Base-by-base conservation (phyloP, 805 yeast genomes). In the Spathaspora boniae region DNA sequence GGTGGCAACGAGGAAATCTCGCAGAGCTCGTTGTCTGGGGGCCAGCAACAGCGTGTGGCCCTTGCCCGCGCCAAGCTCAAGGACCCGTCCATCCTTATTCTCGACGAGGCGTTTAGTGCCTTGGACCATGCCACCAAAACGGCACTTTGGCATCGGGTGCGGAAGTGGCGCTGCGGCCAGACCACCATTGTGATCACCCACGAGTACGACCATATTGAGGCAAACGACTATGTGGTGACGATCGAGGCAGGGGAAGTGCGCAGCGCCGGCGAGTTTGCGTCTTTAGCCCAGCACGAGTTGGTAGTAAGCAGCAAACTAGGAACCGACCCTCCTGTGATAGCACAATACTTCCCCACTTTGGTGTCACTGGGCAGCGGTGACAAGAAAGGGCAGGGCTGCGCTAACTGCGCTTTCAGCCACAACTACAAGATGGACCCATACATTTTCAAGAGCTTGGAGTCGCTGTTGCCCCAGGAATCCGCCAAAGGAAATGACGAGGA, bases 41-140 rank as follows among this genome's bases (percentile, higher is more conserved):
- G 99, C 0, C 96, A 93, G 54, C 75, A 71, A 37, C 98, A 93
- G 58, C 66, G 89, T 42, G 67, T 93, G 2, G 83, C 91, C 0
- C 50, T 93, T 19, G 96, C 98, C 0, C 69, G 97, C 36, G 97
- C 97, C 0, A 69, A 68, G 37, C 40, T 88, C 3, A 68, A 86
- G 42, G 73, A 93, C 49, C 58, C 94, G 0, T 86, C 89, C 0
- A 71, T 93, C 4, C 59, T 91, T 40, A 72, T 93, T 2, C 62
- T 89, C 18, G 99, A 93, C 60, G 99, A 93, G 54, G 75, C 93
- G 4, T 62, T 86, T 2, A 81, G 93, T 32, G 96, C 96, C 0
- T 59, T 93, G 37, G 97, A 93, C 53, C 53, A 60, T 2, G 48
- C 46, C 0, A 70, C 71, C 28, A 68, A 80, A 41, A 58, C 59